Evolutionary conservation across 1,284 basidiomycete species (phyloP), one percentile per base, ranked within the genome.

Genomic region (Acaromyces ingoldii): DNA sequence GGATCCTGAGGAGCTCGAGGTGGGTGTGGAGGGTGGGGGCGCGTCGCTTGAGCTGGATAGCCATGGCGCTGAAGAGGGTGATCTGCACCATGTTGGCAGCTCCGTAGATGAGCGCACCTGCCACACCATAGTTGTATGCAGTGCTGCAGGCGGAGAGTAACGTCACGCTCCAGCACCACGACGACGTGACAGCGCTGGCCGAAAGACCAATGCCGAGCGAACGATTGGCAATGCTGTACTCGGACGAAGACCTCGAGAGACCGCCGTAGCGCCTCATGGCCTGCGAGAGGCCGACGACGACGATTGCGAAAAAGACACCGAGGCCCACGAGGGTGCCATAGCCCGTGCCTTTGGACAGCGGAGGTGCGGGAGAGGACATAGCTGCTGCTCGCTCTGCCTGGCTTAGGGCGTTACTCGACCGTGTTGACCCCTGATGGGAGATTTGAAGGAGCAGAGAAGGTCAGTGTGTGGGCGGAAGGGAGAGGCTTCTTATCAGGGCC

Each of bases 291-390:
- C 62, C 64, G 33, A 69, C 54, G 1, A 69, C 64, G 30, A 60
- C 65, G 25, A 70, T 55, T 9, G 73, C 72, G 42, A 76, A 76
- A 30, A 69, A 58, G 10, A 61, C 53, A 6, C 70, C 65, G 7
- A 72, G 54, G 6, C 75, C 74, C 19, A 75, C 55, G 34, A 74
- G 65, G 13, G 72, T 70, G 30, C 73, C 72, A 51, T 72, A 75
- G 24, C 73, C 70, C 37, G 41, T 62, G 29, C 72, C 69, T 44
- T 75, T 69, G 2, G 59, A 63, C 5, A 72, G 62, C 3, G 68
- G 66, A 29, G 46, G 26, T 31, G 46, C 31, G 17, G 46, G 46
- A 22, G 37, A 38, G 37, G n/a, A n/a, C n/a, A n/a, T n/a, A n/a
- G n/a, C n/a, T n/a, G n/a, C n/a, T n/a, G n/a, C n/a, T n/a, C n/a